These are phyloP conservation scores for Cicer judaicum DNA, from an alignment of 306 rosid species.

Conservation along the genomic window DNA sequence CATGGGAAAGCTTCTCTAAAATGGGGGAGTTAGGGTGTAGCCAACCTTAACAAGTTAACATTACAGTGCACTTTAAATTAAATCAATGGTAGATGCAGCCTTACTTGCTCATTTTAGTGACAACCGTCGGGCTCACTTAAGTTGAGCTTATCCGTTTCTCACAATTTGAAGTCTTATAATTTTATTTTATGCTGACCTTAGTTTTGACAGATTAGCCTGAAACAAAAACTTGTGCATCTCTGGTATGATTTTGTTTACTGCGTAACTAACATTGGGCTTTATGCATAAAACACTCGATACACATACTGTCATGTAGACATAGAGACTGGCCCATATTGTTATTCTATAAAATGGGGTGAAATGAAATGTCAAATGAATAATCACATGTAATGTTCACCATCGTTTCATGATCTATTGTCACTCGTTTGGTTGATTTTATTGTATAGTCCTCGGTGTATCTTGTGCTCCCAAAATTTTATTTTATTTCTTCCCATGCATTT, in stretches of 20 bases:
- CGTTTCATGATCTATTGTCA: conserved; percentile 16
- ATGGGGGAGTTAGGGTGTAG: conserved; percentile 4
- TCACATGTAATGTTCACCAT: neutral
- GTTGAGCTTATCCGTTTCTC: conserved; percentile 35
- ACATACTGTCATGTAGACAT: conserved; percentile 13
- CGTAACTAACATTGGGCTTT: conserved; percentile 12
- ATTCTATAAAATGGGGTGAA: conserved; percentile 26
- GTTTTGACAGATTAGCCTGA: conserved; percentile 34
- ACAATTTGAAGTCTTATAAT: conserved; percentile 18
- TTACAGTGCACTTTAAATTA: conserved; percentile 1
- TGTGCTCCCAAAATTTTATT: conserved; percentile 1
- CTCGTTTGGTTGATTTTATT: conserved; percentile 2
- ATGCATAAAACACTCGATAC: conserved; percentile 1
- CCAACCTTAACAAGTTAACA: neutral
- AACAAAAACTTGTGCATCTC: conserved; percentile 2
- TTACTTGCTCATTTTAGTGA: conserved; percentile 13
- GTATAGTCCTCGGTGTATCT: conserved; percentile 23
- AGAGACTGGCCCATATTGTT: neutral
- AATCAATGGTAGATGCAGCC: neutral
- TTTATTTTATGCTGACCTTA: conserved; percentile 20
- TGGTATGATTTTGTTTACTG: conserved; percentile 20
- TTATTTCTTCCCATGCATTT: conserved; percentile 29
- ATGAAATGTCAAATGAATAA: conserved; percentile 4
- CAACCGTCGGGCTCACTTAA: neutral
- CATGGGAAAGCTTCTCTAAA: neutral